Evolutionary conservation across 495 filamentous ascomycete genomes (phyloP).

Genomic region (Penicillium soppii): DNA sequence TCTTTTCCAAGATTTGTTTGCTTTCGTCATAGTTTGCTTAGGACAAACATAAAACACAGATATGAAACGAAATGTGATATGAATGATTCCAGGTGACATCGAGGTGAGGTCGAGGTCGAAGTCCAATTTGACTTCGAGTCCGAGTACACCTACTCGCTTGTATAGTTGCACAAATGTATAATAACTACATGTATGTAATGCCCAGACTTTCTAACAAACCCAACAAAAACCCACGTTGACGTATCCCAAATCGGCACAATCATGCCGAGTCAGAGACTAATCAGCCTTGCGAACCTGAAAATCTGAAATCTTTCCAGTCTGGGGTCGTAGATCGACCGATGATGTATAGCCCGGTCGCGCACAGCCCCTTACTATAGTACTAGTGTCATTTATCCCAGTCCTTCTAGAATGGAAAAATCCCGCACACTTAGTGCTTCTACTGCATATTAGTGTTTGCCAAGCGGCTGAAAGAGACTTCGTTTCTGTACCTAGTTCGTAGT

Average conservation of each 20-base stretch:
- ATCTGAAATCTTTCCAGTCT: constrained; percentile 1
- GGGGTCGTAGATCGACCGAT: constrained; percentile 15
- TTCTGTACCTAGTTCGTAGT: no score
- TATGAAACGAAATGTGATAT: no score
- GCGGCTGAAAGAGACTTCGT: background rate
- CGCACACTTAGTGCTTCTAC: constrained; percentile 14
- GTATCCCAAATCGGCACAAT: background rate
- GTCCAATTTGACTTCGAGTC: no score
- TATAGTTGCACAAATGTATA: no score
- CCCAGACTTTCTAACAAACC: no score
- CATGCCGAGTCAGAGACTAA: background rate
- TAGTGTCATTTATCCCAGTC: constrained; percentile 11
- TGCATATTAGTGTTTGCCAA: background rate
- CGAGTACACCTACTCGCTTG: no score
- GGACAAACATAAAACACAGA: no score
- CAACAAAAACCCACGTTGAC: background rate
- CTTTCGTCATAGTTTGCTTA: background rate
- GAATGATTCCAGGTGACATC: no score
- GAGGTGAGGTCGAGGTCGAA: no score
- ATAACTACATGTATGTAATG: no score
- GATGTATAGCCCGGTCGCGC: constrained; percentile 8
- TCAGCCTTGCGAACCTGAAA: background rate
- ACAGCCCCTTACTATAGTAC: constrained; percentile 14
- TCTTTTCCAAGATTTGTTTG: background rate
- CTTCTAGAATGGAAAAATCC: constrained; percentile 25